phyloP scores from a whole-genome alignment of 441 rosid genomes.

The Manihot esculenta region DNA sequence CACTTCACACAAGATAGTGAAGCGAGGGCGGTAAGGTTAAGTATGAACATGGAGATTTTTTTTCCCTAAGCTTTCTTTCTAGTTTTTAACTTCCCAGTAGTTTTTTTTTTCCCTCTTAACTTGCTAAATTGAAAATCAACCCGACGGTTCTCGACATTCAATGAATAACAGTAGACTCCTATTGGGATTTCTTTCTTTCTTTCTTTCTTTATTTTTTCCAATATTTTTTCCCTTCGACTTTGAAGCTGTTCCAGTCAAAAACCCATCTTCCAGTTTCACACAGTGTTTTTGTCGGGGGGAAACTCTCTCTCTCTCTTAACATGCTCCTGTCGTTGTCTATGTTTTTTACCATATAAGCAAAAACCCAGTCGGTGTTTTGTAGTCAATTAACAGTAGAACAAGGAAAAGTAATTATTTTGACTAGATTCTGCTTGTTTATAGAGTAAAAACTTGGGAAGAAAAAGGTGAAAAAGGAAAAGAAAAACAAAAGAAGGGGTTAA shows the following conservation, averaged over 20 bases:
- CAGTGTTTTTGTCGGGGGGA: conserved; percentile 63
- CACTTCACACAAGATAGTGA: too few relatives aligned
- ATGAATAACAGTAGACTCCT: not conserved
- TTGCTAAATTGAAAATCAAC: conserved; percentile 10
- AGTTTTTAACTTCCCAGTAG: not conserved
- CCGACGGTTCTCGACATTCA: not conserved
- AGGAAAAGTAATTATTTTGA: too few relatives aligned
- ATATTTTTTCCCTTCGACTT: conserved; percentile 12
- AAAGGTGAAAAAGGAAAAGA: too few relatives aligned
- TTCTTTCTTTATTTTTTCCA: too few relatives aligned
- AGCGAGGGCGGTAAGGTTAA: too few relatives aligned
- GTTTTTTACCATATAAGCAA: too few relatives aligned
- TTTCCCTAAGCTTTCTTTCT: too few relatives aligned
- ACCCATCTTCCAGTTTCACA: conserved; percentile 35
- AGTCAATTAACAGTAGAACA: too few relatives aligned
- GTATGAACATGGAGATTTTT: not conserved
- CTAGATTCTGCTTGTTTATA: not conserved
- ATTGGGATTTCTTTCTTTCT: conserved; percentile 10
- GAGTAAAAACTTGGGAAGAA: conserved; percentile 16
- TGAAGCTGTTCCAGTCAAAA: conserved; percentile 43
- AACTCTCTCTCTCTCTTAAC: conserved; percentile 24
- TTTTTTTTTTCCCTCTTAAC: conserved; percentile 5
- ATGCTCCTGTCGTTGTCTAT: too few relatives aligned
- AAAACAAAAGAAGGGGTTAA: conserved; percentile 10
- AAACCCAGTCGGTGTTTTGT: too few relatives aligned